Conservation (phyloP, 306 rosid species). For the Pyrus bretschneideri region DNA sequence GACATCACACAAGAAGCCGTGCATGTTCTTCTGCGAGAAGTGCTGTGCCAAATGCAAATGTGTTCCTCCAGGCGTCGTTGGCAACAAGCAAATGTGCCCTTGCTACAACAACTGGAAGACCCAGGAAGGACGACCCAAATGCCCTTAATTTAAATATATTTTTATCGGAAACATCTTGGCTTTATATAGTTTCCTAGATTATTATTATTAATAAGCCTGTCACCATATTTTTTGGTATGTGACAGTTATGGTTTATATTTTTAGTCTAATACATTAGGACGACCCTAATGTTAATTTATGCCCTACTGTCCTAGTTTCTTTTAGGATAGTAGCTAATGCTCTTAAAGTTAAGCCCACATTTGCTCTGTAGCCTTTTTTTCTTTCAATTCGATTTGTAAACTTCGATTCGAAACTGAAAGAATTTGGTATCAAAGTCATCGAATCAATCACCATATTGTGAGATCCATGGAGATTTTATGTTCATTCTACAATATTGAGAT, state of each 20-base stretch:
- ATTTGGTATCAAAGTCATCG: not conserved
- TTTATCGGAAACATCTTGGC: not conserved
- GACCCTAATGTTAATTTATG: not conserved
- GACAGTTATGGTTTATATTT: not conserved
- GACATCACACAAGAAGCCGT: constrained; percentile 89
- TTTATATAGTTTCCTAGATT: not conserved
- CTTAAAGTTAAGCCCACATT: not conserved
- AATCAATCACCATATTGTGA: not conserved
- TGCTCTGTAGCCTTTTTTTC: not conserved
- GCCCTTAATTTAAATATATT: constrained; percentile 43
- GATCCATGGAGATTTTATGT: not conserved
- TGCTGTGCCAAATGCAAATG: constrained; percentile 76
- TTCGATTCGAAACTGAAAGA: not conserved
- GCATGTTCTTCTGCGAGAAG: constrained; percentile 87
- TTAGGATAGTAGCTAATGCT: not conserved
- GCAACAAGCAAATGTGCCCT: constrained; percentile 73
- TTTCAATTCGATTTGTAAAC: not conserved
- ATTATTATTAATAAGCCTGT: not conserved
- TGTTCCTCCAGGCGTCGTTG: constrained; percentile 78
- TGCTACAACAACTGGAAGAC: constrained; percentile 98
- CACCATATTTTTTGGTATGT: not conserved
- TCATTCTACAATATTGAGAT: too few species aligned
- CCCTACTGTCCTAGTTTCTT: not conserved
- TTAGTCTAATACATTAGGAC: not conserved
- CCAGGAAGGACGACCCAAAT: constrained; percentile 80